Conservation (phyloP, 2,329 filamentous ascomycete genomes). For the Colletotrichum graminicola region DNA sequence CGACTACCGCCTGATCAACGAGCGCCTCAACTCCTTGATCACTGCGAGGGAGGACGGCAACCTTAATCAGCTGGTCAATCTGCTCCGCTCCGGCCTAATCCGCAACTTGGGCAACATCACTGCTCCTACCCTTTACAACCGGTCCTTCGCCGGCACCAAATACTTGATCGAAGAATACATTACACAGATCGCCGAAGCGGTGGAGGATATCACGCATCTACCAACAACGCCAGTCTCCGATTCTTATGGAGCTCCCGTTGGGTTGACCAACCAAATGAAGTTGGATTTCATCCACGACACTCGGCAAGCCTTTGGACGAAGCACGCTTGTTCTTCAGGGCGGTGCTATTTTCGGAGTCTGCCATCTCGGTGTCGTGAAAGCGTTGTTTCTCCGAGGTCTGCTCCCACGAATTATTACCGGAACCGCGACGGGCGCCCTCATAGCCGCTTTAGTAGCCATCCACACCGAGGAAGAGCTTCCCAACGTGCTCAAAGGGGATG, state of each 20-base stretch:
- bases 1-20: slow-evolving; percentile 86
- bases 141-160: slow-evolving; percentile 90
- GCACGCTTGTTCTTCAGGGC: slow-evolving; percentile 87
- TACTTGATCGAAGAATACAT: slow-evolving; percentile 92
- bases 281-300: slow-evolving; percentile 89
- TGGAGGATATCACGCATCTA: slow-evolving; percentile 79
- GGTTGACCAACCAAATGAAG: slow-evolving; percentile 80
- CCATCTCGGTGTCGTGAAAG: slow-evolving; percentile 91
- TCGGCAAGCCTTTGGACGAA: slow-evolving; percentile 87
- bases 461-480: slow-evolving; percentile 89
- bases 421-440: slow-evolving; percentile 89
- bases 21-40: slow-evolving; percentile 78
- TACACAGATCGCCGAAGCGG: slow-evolving; percentile 82
- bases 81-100: slow-evolving; percentile 82
- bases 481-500: slow-evolving; percentile 79
- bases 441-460: slow-evolving; percentile 88
- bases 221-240: slow-evolving; percentile 65
- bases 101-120: slow-evolving; percentile 95
- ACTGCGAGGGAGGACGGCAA: slow-evolving; percentile 78
- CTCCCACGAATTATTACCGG: slow-evolving; percentile 92
- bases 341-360: slow-evolving; percentile 93
- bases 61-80: slow-evolving; percentile 79
- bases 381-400: slow-evolving; percentile 82
- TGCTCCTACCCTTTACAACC: slow-evolving; percentile 82
- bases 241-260: slow-evolving; percentile 50